Conservation (phyloP, 169 alveolate genomes). For the Eimeria acervulina region DNA sequence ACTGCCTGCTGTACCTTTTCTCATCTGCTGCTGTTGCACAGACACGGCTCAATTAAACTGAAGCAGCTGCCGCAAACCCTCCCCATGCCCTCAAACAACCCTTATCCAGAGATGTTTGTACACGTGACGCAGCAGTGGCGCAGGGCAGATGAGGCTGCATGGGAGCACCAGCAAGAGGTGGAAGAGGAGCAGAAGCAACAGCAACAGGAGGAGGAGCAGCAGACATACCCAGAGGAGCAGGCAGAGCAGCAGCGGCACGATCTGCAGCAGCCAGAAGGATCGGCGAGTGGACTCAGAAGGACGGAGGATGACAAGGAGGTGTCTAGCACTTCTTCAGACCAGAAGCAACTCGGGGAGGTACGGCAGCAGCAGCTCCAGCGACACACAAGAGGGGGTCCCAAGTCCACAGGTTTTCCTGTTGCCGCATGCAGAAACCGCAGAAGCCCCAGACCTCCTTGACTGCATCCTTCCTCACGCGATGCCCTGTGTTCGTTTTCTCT, state of each 20-base stretch:
- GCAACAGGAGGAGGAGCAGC: neutral
- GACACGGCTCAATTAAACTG: conserved; percentile 49
- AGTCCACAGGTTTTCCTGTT: neutral
- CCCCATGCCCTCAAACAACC: conserved; percentile 17
- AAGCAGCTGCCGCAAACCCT: conserved; percentile 25
- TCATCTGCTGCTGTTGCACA: conserved; percentile 46
- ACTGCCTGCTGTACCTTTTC: conserved; percentile 66
- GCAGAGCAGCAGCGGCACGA: conserved; percentile 22
- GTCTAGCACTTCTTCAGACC: neutral
- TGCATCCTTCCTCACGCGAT: neutral
- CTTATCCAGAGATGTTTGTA: conserved; percentile 37
- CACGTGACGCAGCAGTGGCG: conserved; percentile 41
- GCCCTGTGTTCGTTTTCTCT: neutral
- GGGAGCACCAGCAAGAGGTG: neutral
- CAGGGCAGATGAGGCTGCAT: conserved; percentile 6
- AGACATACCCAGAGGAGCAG: neutral
- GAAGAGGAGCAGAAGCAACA: neutral
- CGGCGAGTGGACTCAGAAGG: neutral
- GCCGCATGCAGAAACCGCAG: neutral
- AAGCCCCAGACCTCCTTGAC: neutral
- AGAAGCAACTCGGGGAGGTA: neutral
- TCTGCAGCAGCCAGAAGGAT: neutral
- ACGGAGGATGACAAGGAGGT: neutral
- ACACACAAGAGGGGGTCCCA: neutral
- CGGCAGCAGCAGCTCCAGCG: neutral